A percentile compares a stretch with the other conserved stretches of the same genome.
These are phyloP conservation scores for Penicillium salamii DNA, from an alignment of 495 filamentous ascomycete genomes.

Conservation along the genomic window DNA sequence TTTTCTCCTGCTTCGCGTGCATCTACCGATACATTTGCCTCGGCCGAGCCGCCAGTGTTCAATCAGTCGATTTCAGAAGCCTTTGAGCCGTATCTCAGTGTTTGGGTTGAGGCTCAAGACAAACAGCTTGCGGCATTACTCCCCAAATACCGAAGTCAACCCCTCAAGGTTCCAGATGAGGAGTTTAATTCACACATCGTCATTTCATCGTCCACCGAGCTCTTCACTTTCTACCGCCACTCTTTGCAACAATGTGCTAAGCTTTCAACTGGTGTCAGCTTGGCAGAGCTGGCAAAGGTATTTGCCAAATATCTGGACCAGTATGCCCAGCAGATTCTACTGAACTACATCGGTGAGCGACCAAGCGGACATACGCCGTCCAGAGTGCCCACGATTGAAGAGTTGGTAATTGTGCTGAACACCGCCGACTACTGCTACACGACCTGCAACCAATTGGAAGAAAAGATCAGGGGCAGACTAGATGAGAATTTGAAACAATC, in stretches of 20 bases:
- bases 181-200: conserved; percentile 91
- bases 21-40: conserved; percentile 91
- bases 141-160: conserved; percentile 84
- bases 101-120: conserved; percentile 97
- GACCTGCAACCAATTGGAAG: conserved; percentile 87
- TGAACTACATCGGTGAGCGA: conserved; percentile 69
- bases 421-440: conserved; percentile 97
- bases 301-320: conserved; percentile 93
- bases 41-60: conserved; percentile 74
- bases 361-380: conserved; percentile 47
- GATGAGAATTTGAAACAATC: conserved; percentile 70
- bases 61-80: conserved; percentile 93
- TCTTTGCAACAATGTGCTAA: conserved; percentile 93
- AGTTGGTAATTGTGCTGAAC: conserved; percentile 82
- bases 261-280: conserved; percentile 80
- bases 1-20: conserved; percentile 75
- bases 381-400: conserved; percentile 63
- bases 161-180: conserved; percentile 76
- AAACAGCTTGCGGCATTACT: conserved; percentile 82
- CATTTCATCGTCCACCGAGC: conserved; percentile 88
- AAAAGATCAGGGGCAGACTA: conserved; percentile 87
- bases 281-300: conserved; percentile 80
- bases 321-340: conserved; percentile 90
- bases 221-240: conserved; percentile 94
- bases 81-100: conserved; percentile 92